Evolutionary conservation across 1,139 yeast genomes (phyloP).

Genomic region (Chernovozyma aurita): DNA sequence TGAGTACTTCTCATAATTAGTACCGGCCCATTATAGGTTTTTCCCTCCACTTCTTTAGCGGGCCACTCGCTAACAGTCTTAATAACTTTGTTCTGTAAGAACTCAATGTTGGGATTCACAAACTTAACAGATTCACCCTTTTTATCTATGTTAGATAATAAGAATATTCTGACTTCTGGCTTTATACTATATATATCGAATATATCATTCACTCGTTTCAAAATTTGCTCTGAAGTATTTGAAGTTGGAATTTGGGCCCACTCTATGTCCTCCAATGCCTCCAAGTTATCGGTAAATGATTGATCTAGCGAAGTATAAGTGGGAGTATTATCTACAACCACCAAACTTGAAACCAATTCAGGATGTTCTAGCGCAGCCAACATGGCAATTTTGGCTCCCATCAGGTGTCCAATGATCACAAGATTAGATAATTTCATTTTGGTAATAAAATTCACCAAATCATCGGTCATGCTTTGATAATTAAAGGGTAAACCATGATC

Average conservation of each 20-base stretch:
- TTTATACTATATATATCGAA: constrained; percentile 18
- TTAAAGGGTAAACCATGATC: constrained; percentile 41
- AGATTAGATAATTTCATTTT: constrained; percentile 21
- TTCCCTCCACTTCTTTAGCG: constrained; percentile 14
- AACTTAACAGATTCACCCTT: constrained; percentile 15
- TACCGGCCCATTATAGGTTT: constrained; percentile 30
- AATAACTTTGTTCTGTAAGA: constrained; percentile 23
- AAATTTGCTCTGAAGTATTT: constrained; percentile 1
- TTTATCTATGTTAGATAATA: constrained; percentile 25
- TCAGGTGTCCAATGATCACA: constrained; percentile 45
- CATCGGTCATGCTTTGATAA: constrained; percentile 40
- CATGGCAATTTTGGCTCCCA: constrained; percentile 56
- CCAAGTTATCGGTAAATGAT: constrained; percentile 22
- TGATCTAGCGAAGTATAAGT: constrained; percentile 20
- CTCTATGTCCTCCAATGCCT: constrained; percentile 33
- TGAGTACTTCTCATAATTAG: constrained; percentile 38
- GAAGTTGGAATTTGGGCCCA: constrained; percentile 1
- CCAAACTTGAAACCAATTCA: constrained; percentile 31
- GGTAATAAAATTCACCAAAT: constrained; percentile 32
- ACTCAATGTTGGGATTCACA: constrained; percentile 9
- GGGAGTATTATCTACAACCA: constrained; percentile 50
- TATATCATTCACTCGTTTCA: constrained; percentile 3
- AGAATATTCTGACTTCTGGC: constrained; percentile 19
- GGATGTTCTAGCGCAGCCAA: constrained; percentile 37
- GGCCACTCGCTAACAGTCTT: constrained; percentile 44